Percentiles rank a stretch among this genome's conserved stretches.
These are phyloP conservation scores for Raffaelea ambrosiae DNA, from an alignment of 2,329 filamentous ascomycete species.

Conservation along the genomic window DNA sequence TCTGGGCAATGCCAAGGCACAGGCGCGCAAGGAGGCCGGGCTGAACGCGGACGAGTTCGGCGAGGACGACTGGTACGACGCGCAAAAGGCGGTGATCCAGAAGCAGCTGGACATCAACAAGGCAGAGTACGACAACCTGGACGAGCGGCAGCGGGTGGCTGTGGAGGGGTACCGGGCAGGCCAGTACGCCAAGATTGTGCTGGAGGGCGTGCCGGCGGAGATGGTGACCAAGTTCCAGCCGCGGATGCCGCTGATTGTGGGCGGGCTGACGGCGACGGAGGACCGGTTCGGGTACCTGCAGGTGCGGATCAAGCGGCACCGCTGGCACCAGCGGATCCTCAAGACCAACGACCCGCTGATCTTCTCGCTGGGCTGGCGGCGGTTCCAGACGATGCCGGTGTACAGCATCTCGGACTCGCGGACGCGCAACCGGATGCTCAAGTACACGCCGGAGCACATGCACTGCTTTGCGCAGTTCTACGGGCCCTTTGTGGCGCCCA, in stretches of 20 bases:
- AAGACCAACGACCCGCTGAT: slow-evolving; percentile 98
- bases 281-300: slow-evolving; percentile 94
- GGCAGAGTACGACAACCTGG: slow-evolving; percentile 80
- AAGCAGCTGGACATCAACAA: slow-evolving; percentile 97
- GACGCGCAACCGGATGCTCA: slow-evolving; percentile 92
- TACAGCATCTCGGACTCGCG: slow-evolving; percentile 94
- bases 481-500: slow-evolving; percentile 87
- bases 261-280: slow-evolving; percentile 87
- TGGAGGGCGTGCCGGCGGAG: slow-evolving; percentile 84
- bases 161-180: slow-evolving; percentile 90
- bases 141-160: slow-evolving; percentile 70
- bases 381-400: slow-evolving; percentile 86
- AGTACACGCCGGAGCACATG: slow-evolving; percentile 99
- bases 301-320: slow-evolving; percentile 90
- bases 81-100: slow-evolving; percentile 88
- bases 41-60: slow-evolving; percentile 65
- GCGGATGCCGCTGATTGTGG: slow-evolving; percentile 75
- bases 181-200: slow-evolving; percentile 83
- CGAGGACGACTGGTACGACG: slow-evolving; percentile 98
- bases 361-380: slow-evolving; percentile 91
- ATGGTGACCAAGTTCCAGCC: slow-evolving; percentile 79
- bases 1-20: slow-evolving; percentile 81
- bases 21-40: slow-evolving; percentile 60
- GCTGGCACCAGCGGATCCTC: slow-evolving; percentile 98
- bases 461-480: slow-evolving; percentile 97